Conservation (phyloP, 495 filamentous ascomycete species). For the Neurospora hispaniola region DNA sequence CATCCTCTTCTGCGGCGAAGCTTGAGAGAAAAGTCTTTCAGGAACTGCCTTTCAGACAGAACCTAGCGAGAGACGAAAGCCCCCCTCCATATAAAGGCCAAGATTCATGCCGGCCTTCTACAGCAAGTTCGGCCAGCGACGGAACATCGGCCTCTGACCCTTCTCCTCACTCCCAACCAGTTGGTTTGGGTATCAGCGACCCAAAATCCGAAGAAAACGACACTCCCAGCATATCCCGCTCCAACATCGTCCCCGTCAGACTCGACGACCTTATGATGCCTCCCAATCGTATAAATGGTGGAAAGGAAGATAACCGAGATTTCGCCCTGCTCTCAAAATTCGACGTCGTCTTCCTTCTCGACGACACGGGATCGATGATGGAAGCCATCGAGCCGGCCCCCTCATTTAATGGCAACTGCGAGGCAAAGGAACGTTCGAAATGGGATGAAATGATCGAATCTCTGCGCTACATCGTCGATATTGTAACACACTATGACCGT, state of each 20-base stretch:
- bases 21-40: not conserved
- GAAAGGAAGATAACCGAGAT: constrained; percentile 30
- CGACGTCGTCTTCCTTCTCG: constrained; percentile 75
- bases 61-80: not conserved
- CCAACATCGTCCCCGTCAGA: not conserved
- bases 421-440: constrained; percentile 16
- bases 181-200: not conserved
- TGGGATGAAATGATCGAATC: constrained; percentile 64
- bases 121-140: not conserved
- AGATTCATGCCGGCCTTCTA: not conserved
- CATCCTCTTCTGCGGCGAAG: not conserved
- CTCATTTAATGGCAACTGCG: not conserved
- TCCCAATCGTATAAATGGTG: not conserved
- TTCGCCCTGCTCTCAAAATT: constrained; percentile 61
- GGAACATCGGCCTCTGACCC: not conserved
- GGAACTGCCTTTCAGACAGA: not conserved
- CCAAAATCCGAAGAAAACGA: not conserved
- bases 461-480: constrained; percentile 60
- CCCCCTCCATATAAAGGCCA: not conserved
- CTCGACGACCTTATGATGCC: not conserved
- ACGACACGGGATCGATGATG: constrained; percentile 79
- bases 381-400: constrained; percentile 17
- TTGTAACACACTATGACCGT: constrained; percentile 61
- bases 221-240: not conserved
- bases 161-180: not conserved